Evolutionary conservation across 345 rosid species (phyloP).

Genomic region (Cardamine resedifolia): DNA sequence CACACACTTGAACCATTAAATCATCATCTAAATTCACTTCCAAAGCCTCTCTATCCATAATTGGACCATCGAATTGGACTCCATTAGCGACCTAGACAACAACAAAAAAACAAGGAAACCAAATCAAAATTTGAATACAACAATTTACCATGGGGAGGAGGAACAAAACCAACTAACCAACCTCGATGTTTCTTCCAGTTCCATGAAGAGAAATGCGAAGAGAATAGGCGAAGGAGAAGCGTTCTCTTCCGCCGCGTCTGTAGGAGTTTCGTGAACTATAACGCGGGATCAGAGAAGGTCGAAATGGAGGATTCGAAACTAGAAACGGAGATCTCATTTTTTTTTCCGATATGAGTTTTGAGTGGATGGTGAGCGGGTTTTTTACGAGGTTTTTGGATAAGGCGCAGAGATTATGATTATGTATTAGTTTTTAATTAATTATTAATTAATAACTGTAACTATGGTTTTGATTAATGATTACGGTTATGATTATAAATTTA

Average conservation of each 20-base stretch:
- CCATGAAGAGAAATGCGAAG: conserved; percentile 29
- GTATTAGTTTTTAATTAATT: too few relatives aligned
- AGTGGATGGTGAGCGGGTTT: conserved; percentile 24
- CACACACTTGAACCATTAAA: conserved; percentile 58
- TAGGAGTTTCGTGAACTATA: conserved; percentile 13
- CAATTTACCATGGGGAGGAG: background rate
- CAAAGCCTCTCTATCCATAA: conserved; percentile 41
- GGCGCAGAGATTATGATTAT: too few relatives aligned
- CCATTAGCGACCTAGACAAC: conserved; percentile 44
- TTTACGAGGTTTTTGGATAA: conserved; percentile 27
- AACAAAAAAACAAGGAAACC: background rate
- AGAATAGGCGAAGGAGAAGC: conserved; percentile 29
- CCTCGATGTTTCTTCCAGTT: conserved; percentile 25
- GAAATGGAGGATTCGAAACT: conserved; percentile 31
- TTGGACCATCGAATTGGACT: conserved; percentile 60
- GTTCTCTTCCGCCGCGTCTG: conserved; percentile 19
- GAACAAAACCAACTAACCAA: background rate
- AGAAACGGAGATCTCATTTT: conserved; percentile 31
- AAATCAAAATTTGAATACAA: background rate
- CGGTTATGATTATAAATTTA: too few relatives aligned
- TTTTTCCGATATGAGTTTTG: background rate
- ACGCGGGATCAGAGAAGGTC: conserved; percentile 25
- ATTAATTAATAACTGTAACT: too few relatives aligned
- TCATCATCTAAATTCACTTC: conserved; percentile 47
- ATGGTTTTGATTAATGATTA: too few relatives aligned